Base-by-base conservation (phyloP, 257 asterid species). In the Plectranthus barbatus region DNA sequence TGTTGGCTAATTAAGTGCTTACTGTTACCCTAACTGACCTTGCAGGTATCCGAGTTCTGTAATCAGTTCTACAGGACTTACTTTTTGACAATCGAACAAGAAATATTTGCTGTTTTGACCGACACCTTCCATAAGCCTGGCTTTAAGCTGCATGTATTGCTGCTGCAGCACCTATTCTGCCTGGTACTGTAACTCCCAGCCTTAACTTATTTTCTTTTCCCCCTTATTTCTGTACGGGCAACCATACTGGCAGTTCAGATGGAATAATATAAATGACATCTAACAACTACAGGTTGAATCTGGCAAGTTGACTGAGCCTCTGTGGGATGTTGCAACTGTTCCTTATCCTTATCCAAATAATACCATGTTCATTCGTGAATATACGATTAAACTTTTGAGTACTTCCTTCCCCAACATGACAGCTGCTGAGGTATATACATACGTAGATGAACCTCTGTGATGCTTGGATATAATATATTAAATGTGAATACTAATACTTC, bases 101-200 rank as follows among this genome's bases (percentile, higher is more conserved):
- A 92, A 74, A 87, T 85, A 14, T 92, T 92, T 70, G 96, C 91
- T 54, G 99, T 92, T 68, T 75, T 89, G 75, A 85, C 96, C 0
- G 99, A 92, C 72, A 85, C 99, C 37, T 89, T 92, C 72, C 99
- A 92, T 60, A 92, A 89, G 72, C 99, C 97, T 10, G 99, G 99
- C 68, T 92, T 92, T 82, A 92, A 92, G 74, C 69, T 92, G 81
- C 99, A 92, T 56, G 96, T 92, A 15, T 73, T 87, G 56, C 85
- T 89, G 71, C 83, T 92, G 79, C 97, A 86, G 66, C 88, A 92
- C 67, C 74, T 92, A 23, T 85, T 92, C 78, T 73, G 84, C 82
- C 80, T 86, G 97, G 99, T 92, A 89, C 69, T 62, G 60, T 39
- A 40, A 58, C 49, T 19, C 58, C 46, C 29, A 9, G 39, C 19